Percentiles rank a stretch among this genome's conserved stretches.
Evolutionary conservation across 352 stramenopile genomes (phyloP).

Genomic region (Phytophthora multivora): DNA sequence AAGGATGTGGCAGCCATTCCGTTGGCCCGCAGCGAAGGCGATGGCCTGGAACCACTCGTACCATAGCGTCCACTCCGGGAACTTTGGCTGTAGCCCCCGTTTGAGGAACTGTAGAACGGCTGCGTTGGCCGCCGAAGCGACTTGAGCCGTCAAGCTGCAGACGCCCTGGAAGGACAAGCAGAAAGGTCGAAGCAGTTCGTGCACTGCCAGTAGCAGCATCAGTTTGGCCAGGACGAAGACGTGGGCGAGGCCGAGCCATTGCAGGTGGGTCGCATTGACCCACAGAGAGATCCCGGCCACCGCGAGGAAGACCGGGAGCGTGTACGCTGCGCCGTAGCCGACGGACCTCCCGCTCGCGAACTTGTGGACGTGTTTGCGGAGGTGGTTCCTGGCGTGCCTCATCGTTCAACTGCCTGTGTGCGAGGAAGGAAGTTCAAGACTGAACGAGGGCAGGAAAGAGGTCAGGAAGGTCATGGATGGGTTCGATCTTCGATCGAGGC

Average conservation of each 20-base stretch:
- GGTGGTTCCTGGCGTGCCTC: constrained; percentile 30
- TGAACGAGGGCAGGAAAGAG: background rate
- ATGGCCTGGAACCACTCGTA: constrained; percentile 54
- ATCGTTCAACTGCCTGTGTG: constrained; percentile 25
- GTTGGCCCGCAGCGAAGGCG: constrained; percentile 27
- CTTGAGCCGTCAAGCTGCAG: constrained; percentile 25
- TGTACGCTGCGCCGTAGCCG: constrained; percentile 29
- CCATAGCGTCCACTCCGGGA: constrained; percentile 45
- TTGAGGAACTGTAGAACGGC: constrained; percentile 29
- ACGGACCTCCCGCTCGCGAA: constrained; percentile 12
- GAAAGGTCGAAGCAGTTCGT: constrained; percentile 51
- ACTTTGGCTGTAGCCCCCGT: constrained; percentile 35
- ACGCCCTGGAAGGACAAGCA: constrained; percentile 39
- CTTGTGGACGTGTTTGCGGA: constrained; percentile 21
- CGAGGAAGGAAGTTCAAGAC: constrained; percentile 1
- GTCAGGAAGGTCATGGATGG: background rate
- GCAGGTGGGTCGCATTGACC: constrained; percentile 31
- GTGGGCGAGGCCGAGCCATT: constrained; percentile 29
- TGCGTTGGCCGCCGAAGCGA: constrained; percentile 20
- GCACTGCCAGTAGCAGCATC: constrained; percentile 25
- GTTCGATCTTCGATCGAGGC: no score
- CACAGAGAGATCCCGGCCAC: constrained; percentile 25
- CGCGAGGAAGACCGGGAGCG: constrained; percentile 21
- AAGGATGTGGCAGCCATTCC: constrained; percentile 40
- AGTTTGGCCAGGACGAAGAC: constrained; percentile 27